Evolutionary conservation across 192 early-diverging fungal genomes (phyloP).

Genomic region (Podila minutissima): DNA sequence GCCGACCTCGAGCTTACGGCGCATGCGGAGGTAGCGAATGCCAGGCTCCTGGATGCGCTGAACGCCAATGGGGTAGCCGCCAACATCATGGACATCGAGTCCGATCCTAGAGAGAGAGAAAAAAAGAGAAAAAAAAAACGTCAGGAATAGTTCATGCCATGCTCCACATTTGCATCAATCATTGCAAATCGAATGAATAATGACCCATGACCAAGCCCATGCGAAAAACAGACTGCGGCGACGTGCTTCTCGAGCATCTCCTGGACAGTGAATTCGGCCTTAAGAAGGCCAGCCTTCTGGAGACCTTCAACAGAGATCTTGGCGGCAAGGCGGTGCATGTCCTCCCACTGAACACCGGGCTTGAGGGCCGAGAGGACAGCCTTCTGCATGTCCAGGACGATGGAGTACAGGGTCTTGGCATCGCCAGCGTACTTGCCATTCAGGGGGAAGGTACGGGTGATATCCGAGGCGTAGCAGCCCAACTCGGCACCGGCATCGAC

Average conservation of each 20-base stretch:
- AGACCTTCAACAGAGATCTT: constrained; percentile 73
- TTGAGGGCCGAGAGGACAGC: constrained; percentile 74
- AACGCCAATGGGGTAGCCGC: constrained; percentile 83
- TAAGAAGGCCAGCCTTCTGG: constrained; percentile 75
- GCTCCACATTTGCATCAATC: too few species aligned
- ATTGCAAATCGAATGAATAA: too few species aligned
- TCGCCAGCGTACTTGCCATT: constrained; percentile 77
- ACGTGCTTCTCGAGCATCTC: constrained; percentile 73
- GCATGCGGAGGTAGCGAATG: constrained; percentile 72
- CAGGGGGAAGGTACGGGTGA: constrained; percentile 90
- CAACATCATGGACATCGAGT: constrained; percentile 93
- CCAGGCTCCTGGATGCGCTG: constrained; percentile 76
- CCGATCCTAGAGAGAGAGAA: constrained; percentile 74
- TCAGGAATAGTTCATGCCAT: too few species aligned
- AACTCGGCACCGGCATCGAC: constrained; percentile 90
- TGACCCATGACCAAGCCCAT: constrained; percentile 75
- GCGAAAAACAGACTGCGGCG: constrained; percentile 75
- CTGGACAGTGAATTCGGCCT: constrained; percentile 66
- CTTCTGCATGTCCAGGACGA: constrained; percentile 85
- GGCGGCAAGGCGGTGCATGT: constrained; percentile 85
- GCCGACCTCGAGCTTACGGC: constrained; percentile 74
- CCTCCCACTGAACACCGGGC: constrained; percentile 87
- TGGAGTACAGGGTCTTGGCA: constrained; percentile 83
- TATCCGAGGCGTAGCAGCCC: constrained; percentile 89
- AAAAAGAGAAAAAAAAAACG: too few species aligned